Evolutionary conservation across 352 stramenopile species (phyloP), one percentile per base, ranked within the genome.

Genomic region (Globisporangium barbulae): DNA sequence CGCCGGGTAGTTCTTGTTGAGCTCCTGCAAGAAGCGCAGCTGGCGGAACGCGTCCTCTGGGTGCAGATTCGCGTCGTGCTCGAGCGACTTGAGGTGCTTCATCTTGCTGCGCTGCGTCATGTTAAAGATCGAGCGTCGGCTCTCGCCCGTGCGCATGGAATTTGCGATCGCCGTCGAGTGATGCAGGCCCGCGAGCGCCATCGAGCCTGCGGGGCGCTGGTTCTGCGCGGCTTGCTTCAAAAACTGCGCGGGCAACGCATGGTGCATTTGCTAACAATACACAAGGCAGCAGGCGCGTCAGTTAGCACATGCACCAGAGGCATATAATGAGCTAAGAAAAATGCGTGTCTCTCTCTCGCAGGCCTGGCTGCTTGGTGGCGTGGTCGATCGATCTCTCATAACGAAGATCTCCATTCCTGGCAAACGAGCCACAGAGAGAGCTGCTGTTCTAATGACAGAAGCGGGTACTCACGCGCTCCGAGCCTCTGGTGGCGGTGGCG

Each of bases 1-100:
- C 59, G 81, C 82, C 30, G 88, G 88, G 62, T 95, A 91, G 61
- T 83, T 76, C 57, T 91, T 90, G 79, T 96, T 96, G 13, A 96
- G 83, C 41, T 92, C 84, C 72, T 94, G 85, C 45, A 96, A 59
- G 61, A 96, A 93, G 25, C 88, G 87, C 59, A 92, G 67, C 59
- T 96, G 88, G 13, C 79, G 74, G 71, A 77, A 89, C 44, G 85
- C 60, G 63, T 96, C 86, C 9, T 93, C 83, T 0, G 85, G 83
- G 31, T 81, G 72, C 56, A 76, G 64, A 65, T 96, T 94, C 63
- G 88, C 88, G 48, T 89, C 75, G 59, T 94, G 78, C 61, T 96
- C 85, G 50, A 96, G 72, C 66, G 72, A 73, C 78, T 96, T 96
- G 53, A 96, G 76, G 35, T 91, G 81, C 57, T 90, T 91, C 55